Conservation (phyloP, 345 rosid species). For the Bruguiera parviflora region DNA sequence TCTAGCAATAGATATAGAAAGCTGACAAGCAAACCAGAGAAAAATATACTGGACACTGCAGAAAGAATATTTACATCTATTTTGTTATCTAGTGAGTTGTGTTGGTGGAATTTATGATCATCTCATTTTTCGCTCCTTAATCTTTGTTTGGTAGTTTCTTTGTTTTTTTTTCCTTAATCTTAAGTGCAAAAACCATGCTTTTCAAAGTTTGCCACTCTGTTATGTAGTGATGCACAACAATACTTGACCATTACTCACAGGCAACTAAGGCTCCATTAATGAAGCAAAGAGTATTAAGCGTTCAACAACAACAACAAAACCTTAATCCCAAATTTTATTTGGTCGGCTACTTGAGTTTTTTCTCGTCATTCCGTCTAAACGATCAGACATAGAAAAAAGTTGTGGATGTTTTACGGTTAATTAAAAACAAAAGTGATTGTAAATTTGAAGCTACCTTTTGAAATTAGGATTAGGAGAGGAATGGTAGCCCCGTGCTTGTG, state of each 20-base stretch:
- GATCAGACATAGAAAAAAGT: background rate
- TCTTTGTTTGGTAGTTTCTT: background rate
- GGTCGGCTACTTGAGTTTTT: too few relatives aligned
- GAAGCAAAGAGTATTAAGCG: background rate
- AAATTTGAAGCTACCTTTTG: conserved; percentile 43
- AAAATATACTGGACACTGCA: background rate
- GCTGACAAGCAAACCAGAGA: background rate
- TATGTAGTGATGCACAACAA: background rate
- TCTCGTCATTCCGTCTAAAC: background rate
- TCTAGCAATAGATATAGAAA: background rate
- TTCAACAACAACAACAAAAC: too few relatives aligned
- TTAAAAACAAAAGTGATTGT: conserved; percentile 33
- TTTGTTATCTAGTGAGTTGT: background rate
- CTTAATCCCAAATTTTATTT: too few relatives aligned
- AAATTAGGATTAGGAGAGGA: conserved; percentile 30
- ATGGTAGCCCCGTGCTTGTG: conserved; percentile 17
- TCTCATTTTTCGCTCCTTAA: background rate
- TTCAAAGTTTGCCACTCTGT: conserved; percentile 14
- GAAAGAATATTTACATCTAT: background rate
- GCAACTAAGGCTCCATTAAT: background rate
- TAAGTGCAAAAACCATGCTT: conserved; percentile 8
- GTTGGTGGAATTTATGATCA: too few relatives aligned
- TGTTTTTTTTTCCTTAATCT: background rate
- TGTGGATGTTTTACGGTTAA: conserved; percentile 1
- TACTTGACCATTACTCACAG: background rate